Conservation (phyloP, 2,329 filamentous ascomycete genomes). For the Tolypocladium guangdongense region DNA sequence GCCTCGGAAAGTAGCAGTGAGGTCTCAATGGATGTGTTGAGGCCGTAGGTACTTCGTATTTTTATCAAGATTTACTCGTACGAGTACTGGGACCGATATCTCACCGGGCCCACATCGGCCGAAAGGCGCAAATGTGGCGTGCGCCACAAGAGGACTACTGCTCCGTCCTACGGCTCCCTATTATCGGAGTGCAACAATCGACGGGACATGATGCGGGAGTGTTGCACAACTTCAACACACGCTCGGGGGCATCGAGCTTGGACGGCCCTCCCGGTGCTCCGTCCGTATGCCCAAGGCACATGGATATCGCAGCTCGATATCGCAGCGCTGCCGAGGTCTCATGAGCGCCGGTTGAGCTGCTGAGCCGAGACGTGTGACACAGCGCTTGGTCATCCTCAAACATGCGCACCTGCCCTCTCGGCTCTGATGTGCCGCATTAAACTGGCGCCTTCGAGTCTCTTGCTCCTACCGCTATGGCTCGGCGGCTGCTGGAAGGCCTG, state of each 20-base stretch:
- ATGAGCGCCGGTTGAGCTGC: background rate
- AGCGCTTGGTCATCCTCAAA: background rate
- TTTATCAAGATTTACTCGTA: background rate
- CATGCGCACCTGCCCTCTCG: background rate
- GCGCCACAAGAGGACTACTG: conserved; percentile 1
- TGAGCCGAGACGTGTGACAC: background rate
- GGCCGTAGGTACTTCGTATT: background rate
- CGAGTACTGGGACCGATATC: no score
- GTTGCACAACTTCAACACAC: background rate
- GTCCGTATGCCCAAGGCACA: no score
- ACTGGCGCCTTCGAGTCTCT: background rate
- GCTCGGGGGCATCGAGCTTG: background rate
- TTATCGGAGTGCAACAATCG: background rate
- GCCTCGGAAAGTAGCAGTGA: background rate
- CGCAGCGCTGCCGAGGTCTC: background rate
- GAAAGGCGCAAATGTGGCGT: background rate
- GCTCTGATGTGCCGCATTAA: background rate
- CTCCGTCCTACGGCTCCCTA: no score
- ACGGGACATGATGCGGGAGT: background rate
- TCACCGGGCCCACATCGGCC: background rate
- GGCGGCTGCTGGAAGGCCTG: conserved; percentile 5
- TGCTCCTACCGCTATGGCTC: conserved; percentile 6
- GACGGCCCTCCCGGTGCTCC: no score
- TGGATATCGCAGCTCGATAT: no score
- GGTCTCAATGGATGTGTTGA: background rate